Evolutionary conservation across 306 rosid genomes (phyloP), one percentile per base, ranked within the genome.

Genomic region (Cicer chorassanicum): DNA sequence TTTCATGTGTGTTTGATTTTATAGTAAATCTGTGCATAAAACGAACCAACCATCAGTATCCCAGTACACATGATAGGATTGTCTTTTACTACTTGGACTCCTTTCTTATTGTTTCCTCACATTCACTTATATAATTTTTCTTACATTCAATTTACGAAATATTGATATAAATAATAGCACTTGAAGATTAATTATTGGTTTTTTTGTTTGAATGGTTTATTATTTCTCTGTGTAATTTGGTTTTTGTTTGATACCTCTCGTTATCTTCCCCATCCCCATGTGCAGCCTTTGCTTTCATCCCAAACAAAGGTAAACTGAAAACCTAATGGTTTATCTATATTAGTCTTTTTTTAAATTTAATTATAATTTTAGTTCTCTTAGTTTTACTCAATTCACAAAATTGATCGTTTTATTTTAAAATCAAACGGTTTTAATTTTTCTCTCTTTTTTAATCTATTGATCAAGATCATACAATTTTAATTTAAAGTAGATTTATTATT

Each of bases 181-280:
- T 54, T 8, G 9, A 49, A 18, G 38, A 6, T 48, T 75, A 53
- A 44, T 69, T 38, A 68, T 66, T 75, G 65, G 53, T 4, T 57
- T 38, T 60, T 34, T 19, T 36, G 7, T 14, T 41, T n/a, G 4
- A 62, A 4, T 62, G 48, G 18, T 16, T 51, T 75, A 3, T 75
- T 44, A 51, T 42, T 80, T 75, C 36, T 50, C 61, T 48, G 78
- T 77, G 78, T 39, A 24, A 24, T 50, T 68, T 72, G 64, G 76
- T 68, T 63, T 53, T 65, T 81, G 70, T 43, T 51, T 73, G 80
- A 80, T 68, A 38, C 51, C 66, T 24, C 73, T 72, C 62, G 57
- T 55, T 38, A 24, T 54, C 34, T 74, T 84, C 18, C 74, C 86
- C 86, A 83, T 84, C 18, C 74, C 86, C 86, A 83, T 83, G 83